Evolutionary conservation across 2,329 filamentous ascomycete species (phyloP), one percentile per base, ranked within the genome.

Genomic region (Pseudocercospora fuligena): DNA sequence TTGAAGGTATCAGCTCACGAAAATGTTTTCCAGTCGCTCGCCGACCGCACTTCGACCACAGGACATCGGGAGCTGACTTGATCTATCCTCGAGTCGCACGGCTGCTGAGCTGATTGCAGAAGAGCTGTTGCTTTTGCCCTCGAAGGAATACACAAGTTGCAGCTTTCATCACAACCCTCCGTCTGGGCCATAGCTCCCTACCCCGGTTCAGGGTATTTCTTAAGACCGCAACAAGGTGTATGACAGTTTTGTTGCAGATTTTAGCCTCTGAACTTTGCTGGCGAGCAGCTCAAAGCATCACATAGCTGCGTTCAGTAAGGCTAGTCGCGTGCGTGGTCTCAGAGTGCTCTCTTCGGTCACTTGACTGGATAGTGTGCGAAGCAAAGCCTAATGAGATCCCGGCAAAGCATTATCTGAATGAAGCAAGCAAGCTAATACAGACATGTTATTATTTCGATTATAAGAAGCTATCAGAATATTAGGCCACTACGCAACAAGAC

Each of bases 181-280:
- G 9, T 27, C 14, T 2, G 25, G 23, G 51, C 27, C 51, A 56
- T 56, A 56, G 51, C 51, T 56, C 51, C 51, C 7, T 33, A 27
- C 11, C 51, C 27, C 51, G 16, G 51, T 33, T 21, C 51, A 56
- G 51, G 51, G 51, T 27, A 56, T 27, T 25, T 14, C 51, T 25
- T 23, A 25, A 6, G 25, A 16, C 16, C 40, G 14, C 40, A 43
- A 31, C 51, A 56, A 56, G 51, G 51, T 56, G 25, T 19, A 29
- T 56, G 51, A 56, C 51, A 56, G 7, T 56, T 29, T 27, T 25
- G 27, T 56, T 56, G 27, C 27, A 56, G 51, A 33, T 56, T 56
- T 56, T 19, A 33, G 25, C 51, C 51, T 56, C 25, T 5, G 51
- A 56, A 56, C 51, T 56, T n/a, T 29, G 51, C 51, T 56, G 12